A percentile compares a stretch with the other conserved stretches of the same genome.
Conservation (phyloP, 225 moss, liverwort and hornwort species). For the Physcomitrellopsis africana region DNA sequence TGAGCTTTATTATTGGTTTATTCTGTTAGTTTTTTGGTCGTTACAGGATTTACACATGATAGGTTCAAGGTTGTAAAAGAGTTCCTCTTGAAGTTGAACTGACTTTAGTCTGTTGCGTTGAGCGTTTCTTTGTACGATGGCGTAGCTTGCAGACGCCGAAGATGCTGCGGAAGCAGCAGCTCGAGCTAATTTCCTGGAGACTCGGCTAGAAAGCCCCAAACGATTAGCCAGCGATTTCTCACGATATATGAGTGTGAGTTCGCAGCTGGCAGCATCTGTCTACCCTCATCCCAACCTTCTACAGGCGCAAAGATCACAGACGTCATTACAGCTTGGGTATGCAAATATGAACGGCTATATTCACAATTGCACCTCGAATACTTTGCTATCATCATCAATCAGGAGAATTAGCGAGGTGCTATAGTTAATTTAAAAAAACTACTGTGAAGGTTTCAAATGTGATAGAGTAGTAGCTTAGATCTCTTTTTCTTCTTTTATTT, state of each 20-base stretch:
- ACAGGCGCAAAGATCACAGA: constrained; percentile 77
- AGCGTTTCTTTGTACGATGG: constrained; percentile 16
- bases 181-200: constrained; percentile 37
- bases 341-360: background rate
- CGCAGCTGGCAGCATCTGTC: constrained; percentile 51
- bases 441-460: background rate
- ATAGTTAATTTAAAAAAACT: background rate
- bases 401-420: background rate
- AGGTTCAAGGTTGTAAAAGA: background rate
- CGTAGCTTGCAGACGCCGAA: constrained; percentile 87
- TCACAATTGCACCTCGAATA: background rate
- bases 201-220: constrained; percentile 43
- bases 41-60: background rate
- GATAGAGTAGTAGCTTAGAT: background rate
- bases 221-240: constrained; percentile 50
- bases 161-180: constrained; percentile 71
- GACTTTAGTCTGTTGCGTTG: background rate
- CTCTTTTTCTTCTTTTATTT: background rate
- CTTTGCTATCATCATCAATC: background rate
- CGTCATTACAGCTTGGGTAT: constrained; percentile 85
- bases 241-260: constrained; percentile 52
- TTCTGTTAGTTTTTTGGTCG: background rate
- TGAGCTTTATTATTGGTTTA: background rate
- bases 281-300: constrained; percentile 85
- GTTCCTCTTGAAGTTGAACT: background rate